Base-by-base conservation (phyloP, 257 asterid genomes). In the Eustoma russellianum region DNA sequence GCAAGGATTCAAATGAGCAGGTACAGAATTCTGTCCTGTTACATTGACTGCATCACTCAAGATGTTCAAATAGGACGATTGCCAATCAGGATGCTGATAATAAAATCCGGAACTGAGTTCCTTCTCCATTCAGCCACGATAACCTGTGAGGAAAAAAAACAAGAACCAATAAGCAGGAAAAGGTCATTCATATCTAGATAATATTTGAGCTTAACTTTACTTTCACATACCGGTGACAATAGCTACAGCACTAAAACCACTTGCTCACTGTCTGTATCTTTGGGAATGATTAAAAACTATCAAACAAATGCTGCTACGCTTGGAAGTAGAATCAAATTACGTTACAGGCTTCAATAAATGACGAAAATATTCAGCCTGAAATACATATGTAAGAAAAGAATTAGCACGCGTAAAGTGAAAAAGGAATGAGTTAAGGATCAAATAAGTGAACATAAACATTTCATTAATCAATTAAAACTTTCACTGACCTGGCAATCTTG, bases 341-440 rank as follows among this genome's bases (percentile, higher is more conserved):
- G 98, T 91, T 0, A 91, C 96, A 55, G 98, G 98, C 64, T 91
- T 91, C 56, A 91, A 94, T 63, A 91, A 74, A 57, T 77, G 88
- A 8, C 98, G 89, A 67, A 91, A 91, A 70, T 91, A 91, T 62
- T 91, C 98, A 16, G 98, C 98, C 98, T 91, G 98, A 53, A 80
- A 74, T 34, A 62, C 52, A 57, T 10, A 44, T 24, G 30, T 45
- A 61, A 64, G 59, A 55, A 62, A 38, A 13, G 15, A 7, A 33
- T 77, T 50, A 77, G 73, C 12, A 35, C 45, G 54, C 33, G 10
- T 53, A 45, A 15, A 45, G 34, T 15, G 24, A 19, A 62, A 19
- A 34, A 35, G 33, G 7, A 33, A 67, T 46, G 70, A 57, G 48
- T 44, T 50, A 50, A 11, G 43, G 43, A 38, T 33, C n/a, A 28